These are phyloP conservation scores for Sporothrix dimorphospora DNA, from an alignment of 2,329 filamentous ascomycete species.

Conservation along the genomic window DNA sequence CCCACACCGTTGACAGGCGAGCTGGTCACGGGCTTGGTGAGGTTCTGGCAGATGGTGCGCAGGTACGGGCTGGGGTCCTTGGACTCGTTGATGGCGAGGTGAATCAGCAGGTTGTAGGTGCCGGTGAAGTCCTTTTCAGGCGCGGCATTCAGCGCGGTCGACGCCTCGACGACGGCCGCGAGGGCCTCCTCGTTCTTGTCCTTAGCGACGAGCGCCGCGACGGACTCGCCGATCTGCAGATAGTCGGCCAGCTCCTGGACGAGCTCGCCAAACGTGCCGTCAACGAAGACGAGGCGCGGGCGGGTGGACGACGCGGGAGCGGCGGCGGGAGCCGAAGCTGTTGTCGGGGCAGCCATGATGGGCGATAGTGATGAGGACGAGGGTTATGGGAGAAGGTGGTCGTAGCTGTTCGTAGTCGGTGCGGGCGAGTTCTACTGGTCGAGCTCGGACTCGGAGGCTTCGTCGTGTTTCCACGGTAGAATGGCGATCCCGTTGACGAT, in stretches of 20 bases:
- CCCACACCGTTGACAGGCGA: slow-evolving; percentile 84
- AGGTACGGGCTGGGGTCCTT: slow-evolving; percentile 84
- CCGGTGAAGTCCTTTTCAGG: slow-evolving; percentile 97
- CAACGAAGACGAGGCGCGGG: slow-evolving; percentile 72
- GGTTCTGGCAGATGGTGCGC: slow-evolving; percentile 84
- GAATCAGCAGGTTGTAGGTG: slow-evolving; percentile 94
- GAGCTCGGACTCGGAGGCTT: not conserved
- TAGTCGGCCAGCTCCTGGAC: slow-evolving; percentile 94
- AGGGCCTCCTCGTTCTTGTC: slow-evolving; percentile 84
- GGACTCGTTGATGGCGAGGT: slow-evolving; percentile 80
- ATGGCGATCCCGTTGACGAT: not conserved
- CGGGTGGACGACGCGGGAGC: slow-evolving; percentile 37
- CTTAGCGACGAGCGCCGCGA: slow-evolving; percentile 72
- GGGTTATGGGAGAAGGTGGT: not conserved
- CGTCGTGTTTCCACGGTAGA: not conserved
- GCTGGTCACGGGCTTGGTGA: slow-evolving; percentile 81
- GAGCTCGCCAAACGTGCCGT: slow-evolving; percentile 92
- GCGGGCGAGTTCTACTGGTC: not conserved
- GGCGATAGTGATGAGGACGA: not conserved
- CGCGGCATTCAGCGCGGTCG: slow-evolving; percentile 75
- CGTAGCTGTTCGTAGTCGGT: not conserved
- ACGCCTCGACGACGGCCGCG: slow-evolving; percentile 84
- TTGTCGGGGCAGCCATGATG: slow-evolving; percentile 29
- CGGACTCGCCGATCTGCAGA: slow-evolving; percentile 79
- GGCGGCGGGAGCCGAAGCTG: slow-evolving; percentile 24